Percentiles rank a stretch among this genome's conserved stretches.
Evolutionary conservation across 78 protist genomes (phyloP).

Genomic region (Dictyostelium capitatum): DNA sequence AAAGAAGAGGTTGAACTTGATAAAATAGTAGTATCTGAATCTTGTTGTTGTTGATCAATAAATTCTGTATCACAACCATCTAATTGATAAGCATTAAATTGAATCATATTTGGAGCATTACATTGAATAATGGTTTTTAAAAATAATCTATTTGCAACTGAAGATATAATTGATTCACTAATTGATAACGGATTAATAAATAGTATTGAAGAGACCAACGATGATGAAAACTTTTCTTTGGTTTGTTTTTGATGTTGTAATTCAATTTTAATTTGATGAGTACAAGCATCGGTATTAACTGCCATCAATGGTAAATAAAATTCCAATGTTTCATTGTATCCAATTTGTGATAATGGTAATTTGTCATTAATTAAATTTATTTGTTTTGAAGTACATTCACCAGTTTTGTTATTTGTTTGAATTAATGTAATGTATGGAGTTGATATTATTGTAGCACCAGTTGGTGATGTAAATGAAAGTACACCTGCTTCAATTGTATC

Average conservation of each 20-base stretch:
- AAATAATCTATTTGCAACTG: conserved; percentile 43
- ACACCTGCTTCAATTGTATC: conserved; percentile 68
- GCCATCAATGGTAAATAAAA: conserved; percentile 73
- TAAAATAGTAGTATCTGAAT: background rate
- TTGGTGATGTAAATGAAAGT: conserved; percentile 22
- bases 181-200: conserved; percentile 68
- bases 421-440: background rate
- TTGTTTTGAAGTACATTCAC: background rate
- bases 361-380: conserved; percentile 46
- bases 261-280: conserved; percentile 46
- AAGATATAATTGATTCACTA: conserved; percentile 20
- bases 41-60: background rate
- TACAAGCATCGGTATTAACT: conserved; percentile 32
- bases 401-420: background rate
- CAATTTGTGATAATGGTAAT: conserved; percentile 39
- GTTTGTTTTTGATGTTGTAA: conserved; percentile 71
- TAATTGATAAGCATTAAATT: conserved; percentile 16
- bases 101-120: conserved; percentile 22
- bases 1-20: background rate
- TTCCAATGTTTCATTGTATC: conserved; percentile 32
- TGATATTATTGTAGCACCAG: conserved; percentile 61
- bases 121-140: conserved; percentile 49
- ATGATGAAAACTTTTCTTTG: conserved; percentile 55
- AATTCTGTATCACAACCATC: conserved; percentile 53
- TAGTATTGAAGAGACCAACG: conserved; percentile 34